Conservation (phyloP, 106 monocot species). For the Dioscorea zingiberensis region DNA sequence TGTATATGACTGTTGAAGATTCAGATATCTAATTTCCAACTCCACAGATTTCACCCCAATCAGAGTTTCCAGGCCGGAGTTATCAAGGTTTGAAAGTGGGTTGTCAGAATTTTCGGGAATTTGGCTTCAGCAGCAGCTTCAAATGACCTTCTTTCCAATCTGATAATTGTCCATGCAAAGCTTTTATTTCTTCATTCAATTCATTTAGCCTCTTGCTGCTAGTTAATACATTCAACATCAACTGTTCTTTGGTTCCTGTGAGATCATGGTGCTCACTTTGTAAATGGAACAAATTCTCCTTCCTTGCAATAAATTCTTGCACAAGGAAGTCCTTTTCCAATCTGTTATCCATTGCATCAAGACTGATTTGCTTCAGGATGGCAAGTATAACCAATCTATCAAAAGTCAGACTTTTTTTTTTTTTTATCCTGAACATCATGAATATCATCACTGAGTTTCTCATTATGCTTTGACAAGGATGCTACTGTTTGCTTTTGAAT, state of each 20-base stretch:
- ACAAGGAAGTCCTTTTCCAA: slow-evolving; percentile 36
- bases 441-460: slow-evolving; percentile 44
- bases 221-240: slow-evolving; percentile 24
- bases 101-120: too few relatives aligned
- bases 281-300: slow-evolving; percentile 28
- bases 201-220: slow-evolving; percentile 25
- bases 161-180: slow-evolving; percentile 19
- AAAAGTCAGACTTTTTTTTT: slow-evolving; percentile 20
- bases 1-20: too few relatives aligned
- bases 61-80: too few relatives aligned
- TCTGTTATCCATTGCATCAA: slow-evolving; percentile 27
- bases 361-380: slow-evolving; percentile 40
- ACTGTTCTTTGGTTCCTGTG: slow-evolving; percentile 17
- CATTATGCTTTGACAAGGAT: slow-evolving; percentile 23
- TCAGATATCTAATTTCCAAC: too few relatives aligned
- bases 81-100: too few relatives aligned
- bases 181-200: slow-evolving; percentile 37
- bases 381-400: slow-evolving; percentile 53
- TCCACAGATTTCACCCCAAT: too few relatives aligned
- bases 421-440: slow-evolving; percentile 38
- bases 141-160: slow-evolving; percentile 18
- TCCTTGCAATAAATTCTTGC: slow-evolving; percentile 24
- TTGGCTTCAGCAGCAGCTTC: too few relatives aligned
- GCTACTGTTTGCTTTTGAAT: slow-evolving; percentile 18
- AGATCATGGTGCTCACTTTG: slow-evolving; percentile 32